Conservation (phyloP, 441 rosid species). For the Lepidium campestre region DNA sequence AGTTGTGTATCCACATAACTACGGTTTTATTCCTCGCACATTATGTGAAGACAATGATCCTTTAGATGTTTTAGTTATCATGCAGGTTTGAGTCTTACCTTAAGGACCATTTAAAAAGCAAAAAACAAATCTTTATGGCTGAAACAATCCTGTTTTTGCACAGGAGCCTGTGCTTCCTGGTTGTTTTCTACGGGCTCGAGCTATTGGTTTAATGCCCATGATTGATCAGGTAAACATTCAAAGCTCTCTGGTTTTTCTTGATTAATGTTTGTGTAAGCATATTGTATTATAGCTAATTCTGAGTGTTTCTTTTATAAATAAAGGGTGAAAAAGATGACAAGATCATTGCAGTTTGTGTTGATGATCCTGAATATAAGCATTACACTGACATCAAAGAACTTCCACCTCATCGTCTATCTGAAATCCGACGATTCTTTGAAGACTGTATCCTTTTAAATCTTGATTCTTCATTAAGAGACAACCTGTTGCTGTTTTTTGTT, state of each 20-base stretch:
- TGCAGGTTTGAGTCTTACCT: slow-evolving; percentile 57
- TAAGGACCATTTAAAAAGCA: neutral
- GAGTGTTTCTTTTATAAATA: neutral
- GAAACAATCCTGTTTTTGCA: slow-evolving; percentile 9
- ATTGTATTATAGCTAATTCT: neutral
- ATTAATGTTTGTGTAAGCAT: neutral
- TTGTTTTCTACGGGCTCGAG: slow-evolving; percentile 89
- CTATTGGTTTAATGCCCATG: slow-evolving; percentile 98
- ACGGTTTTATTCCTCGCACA: slow-evolving; percentile 90
- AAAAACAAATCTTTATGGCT: no score
- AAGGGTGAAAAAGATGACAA: slow-evolving; percentile 98
- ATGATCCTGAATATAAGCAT: slow-evolving; percentile 95
- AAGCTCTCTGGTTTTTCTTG: neutral
- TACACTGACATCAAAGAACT: slow-evolving; percentile 76
- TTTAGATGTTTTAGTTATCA: slow-evolving; percentile 78
- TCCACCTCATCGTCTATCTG: slow-evolving; percentile 90
- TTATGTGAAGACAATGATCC: slow-evolving; percentile 95
- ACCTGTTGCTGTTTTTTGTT: neutral
- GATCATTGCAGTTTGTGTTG: slow-evolving; percentile 94
- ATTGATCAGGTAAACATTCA: slow-evolving; percentile 61
- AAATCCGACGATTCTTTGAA: slow-evolving; percentile 93
- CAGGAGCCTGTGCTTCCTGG: slow-evolving; percentile 98
- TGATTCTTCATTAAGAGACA: neutral
- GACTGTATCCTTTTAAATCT: slow-evolving; percentile 48
- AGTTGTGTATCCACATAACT: slow-evolving; percentile 94